Base-by-base conservation (phyloP, 805 yeast genomes). In the Metschnikowia shivogae region DNA sequence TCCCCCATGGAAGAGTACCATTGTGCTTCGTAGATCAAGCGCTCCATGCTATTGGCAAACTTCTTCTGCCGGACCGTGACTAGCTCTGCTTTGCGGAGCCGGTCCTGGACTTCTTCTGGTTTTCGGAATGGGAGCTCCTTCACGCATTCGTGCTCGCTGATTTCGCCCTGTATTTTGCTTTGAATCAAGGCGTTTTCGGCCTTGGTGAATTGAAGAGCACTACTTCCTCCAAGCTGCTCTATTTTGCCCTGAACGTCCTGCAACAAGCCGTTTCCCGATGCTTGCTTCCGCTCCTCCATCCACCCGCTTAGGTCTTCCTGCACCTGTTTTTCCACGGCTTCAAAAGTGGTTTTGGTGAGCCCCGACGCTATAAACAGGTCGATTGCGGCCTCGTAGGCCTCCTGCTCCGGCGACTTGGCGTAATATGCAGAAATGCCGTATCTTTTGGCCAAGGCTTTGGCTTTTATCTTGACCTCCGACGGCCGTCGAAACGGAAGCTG, bases 21-120 rank as follows among this genome's bases (percentile, higher is more conserved):
- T 43, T 65, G 60, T 0, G 74, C 73, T 42, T 67, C 72, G 46
- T 69, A 70, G 7, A 67, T 49, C 22, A 71, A 59, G 26, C 63
- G 50, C 31, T 68, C 73, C n/a, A 57, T 52, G 5, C 48, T 41
- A 34, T 51, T 61, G 32, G 60, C 58, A 43, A 67, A 68, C 24
- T 52, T 57, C 10, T 59, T 58, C 47, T 55, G 58, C 41, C 74
- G 50, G 12, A 49, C 53, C 11, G 56, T 58, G 31, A 57, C 65
- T 40, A 54, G 43, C 43, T 60, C 62, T 26, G 57, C 44, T 34
- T 60, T 62, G 17, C 56, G 56, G 28, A 55, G 48, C 46, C 58
- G 60, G 3, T 44, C 49, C 6, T 52, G 56, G 17, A 63, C 48
- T 37, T 47, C 63, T 6, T 50, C 52, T 38, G 40, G 37, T 31